Base-by-base conservation (phyloP, 73 alveolate genomes). In the Paramecium tetraurelia region DNA sequence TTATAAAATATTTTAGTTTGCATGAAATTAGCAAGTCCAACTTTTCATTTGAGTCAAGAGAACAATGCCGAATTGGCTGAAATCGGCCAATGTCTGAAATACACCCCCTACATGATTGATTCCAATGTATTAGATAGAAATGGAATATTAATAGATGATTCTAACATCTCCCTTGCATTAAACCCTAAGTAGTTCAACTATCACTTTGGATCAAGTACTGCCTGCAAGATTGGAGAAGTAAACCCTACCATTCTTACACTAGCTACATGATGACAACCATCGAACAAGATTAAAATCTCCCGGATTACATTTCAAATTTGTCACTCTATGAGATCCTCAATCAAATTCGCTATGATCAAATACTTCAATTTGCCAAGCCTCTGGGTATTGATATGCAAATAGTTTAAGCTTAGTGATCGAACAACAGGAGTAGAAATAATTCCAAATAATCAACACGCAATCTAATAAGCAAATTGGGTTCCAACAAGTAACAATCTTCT, bases 351-450 rank as follows among this genome's bases (percentile, higher is more conserved):
- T 31, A 33, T 27, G 46, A 63, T 63, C 7, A 63, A 33, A 63
- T 27, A 33, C 46, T 63, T 1, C 31, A 53, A 53, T 63, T 63
- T 63, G 84, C 53, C 7, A 31, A 63, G 29, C 84, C 84, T 63
- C 27, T 63, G 14, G 84, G 84, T 63, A 63, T 31, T 63, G 18
- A 31, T 10, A 20, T 63, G 10, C 12, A 31, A 27, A 31, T 63
- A 31, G 50, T 33, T 63, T 63, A 63, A 63, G 84, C 84, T 63
- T 63, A 63, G 84, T 63, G 84, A 63, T 63, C 84, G 84, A 63
- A 33, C 41, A 33, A 27, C 27, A 63, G 84, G 84, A 63, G 46
- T 12, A 63, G 84, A 63, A 63, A 33, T 33, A 63, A 63, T 63
- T 31, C 46, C 46, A 63, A 63, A 33, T 63, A 4, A 63, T 63